Evolutionary conservation across 2,329 filamentous ascomycete genomes (phyloP).

Genomic region (Penicillium sp.): DNA sequence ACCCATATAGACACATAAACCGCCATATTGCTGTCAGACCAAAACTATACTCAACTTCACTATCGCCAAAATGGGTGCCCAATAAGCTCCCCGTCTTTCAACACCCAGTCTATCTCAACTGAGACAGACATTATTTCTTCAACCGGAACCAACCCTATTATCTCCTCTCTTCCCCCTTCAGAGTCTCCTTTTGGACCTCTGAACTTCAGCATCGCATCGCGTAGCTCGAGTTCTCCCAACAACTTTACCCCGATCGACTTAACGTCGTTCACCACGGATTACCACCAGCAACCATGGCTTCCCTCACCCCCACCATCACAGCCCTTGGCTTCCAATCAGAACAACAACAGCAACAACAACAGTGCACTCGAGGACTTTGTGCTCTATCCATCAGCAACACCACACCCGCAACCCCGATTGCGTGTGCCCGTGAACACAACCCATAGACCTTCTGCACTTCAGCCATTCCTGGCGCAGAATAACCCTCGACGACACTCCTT

Average conservation of each 20-base stretch:
- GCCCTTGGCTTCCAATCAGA: conserved; percentile 44
- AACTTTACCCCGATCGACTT: conserved; percentile 44
- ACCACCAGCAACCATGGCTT: conserved; percentile 50
- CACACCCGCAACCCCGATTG: conserved; percentile 37
- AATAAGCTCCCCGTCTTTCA: conserved; percentile 37
- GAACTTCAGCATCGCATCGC: conserved; percentile 46
- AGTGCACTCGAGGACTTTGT: conserved; percentile 46
- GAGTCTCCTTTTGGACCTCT: conserved; percentile 49
- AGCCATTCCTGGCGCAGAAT: conserved; percentile 38
- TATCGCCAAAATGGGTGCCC: conserved; percentile 41
- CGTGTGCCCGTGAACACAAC: conserved; percentile 37
- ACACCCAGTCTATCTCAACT: conserved; percentile 37
- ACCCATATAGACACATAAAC: neutral
- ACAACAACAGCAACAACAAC: conserved; percentile 34
- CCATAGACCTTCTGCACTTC: conserved; percentile 38
- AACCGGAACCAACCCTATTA: conserved; percentile 29
- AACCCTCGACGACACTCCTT: conserved; percentile 39
- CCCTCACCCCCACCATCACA: conserved; percentile 45
- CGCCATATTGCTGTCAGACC: conserved; percentile 11
- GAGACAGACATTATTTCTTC: conserved; percentile 46
- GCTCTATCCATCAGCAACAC: conserved; percentile 39
- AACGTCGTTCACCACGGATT: conserved; percentile 52
- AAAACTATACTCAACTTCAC: conserved; percentile 21
- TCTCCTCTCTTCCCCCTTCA: conserved; percentile 38
- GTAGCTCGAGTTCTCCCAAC: conserved; percentile 45